phyloP scores from a whole-genome alignment of 148 eudicot species.

The Spergularia marina region DNA sequence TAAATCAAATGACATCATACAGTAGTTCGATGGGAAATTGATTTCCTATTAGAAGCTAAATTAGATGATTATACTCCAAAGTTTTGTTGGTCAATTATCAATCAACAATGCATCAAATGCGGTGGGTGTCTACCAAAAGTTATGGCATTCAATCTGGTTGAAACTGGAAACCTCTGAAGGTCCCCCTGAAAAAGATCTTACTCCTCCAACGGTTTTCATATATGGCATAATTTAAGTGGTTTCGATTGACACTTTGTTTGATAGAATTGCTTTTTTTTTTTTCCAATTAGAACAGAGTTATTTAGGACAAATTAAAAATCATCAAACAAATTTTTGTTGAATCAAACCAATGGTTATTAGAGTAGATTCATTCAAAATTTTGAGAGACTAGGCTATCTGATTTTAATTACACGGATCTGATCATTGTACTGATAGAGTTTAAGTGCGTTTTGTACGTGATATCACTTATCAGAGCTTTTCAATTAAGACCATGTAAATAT shows the following conservation, averaged over 20 bases:
- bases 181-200: neutral
- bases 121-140: constrained; percentile 24
- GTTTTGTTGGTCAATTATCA: constrained; percentile 18
- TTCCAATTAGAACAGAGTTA: too few species aligned
- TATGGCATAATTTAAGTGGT: neutral
- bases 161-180: constrained; percentile 15
- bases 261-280: too few species aligned
- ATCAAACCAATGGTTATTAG: too few species aligned
- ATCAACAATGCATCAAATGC: constrained; percentile 21
- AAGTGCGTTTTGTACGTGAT: too few species aligned
- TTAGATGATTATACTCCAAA: constrained; percentile 10
- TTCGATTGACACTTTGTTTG: neutral
- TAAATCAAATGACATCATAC: constrained; percentile 19
- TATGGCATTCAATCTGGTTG: constrained; percentile 22
- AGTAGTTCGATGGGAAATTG: constrained; percentile 3
- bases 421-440: too few species aligned
- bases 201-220: neutral
- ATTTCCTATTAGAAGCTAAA: neutral
- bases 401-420: too few species aligned
- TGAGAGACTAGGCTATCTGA: too few species aligned
- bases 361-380: too few species aligned
- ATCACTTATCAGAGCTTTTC: too few species aligned
- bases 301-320: too few species aligned
- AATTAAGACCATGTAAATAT: too few species aligned
- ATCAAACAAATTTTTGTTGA: neutral